Percentiles rank a stretch among this genome's conserved stretches.
Evolutionary conservation across 2,329 filamentous ascomycete species (phyloP).

Genomic region (Beauveria asiatica): DNA sequence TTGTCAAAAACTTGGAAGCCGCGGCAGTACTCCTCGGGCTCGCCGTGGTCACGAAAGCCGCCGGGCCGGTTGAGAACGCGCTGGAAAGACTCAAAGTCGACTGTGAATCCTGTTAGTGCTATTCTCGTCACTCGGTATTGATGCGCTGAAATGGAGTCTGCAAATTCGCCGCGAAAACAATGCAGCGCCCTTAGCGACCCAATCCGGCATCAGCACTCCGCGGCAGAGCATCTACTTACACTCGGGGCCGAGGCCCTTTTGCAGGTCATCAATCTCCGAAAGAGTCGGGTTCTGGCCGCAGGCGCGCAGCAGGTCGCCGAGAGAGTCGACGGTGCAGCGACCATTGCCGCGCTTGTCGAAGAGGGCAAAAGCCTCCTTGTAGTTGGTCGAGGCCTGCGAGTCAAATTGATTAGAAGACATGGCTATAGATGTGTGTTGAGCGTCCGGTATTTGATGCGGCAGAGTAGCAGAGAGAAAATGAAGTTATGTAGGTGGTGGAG

Average conservation of each 20-base stretch:
- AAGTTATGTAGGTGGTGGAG: conserved; percentile 7
- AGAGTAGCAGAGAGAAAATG: background rate
- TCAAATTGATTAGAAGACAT: conserved; percentile 48
- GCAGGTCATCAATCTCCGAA: conserved; percentile 83
- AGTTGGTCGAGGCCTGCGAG: conserved; percentile 77
- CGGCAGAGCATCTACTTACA: conserved; percentile 53
- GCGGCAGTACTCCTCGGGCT: conserved; percentile 96
- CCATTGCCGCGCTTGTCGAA: conserved; percentile 99
- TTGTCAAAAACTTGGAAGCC: conserved; percentile 99
- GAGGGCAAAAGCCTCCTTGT: conserved; percentile 99
- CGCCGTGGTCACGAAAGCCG: conserved; percentile 95
- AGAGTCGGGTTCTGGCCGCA: conserved; percentile 98
- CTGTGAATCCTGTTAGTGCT: conserved; percentile 35
- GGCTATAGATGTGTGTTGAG: conserved; percentile 6
- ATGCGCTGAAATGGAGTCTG: background rate
- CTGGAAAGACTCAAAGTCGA: conserved; percentile 96
- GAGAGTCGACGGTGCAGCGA: conserved; percentile 74
- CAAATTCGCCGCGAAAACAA: background rate
- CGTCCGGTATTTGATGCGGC: background rate
- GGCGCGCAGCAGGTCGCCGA: conserved; percentile 89
- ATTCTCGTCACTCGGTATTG: background rate
- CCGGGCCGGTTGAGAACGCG: conserved; percentile 95
- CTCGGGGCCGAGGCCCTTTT: conserved; percentile 81
- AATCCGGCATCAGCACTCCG: conserved; percentile 7
- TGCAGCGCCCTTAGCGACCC: conserved; percentile 3